These are phyloP conservation scores for Myxozyma sirexii DNA, from an alignment of 805 yeast genomes.

Conservation along the genomic window DNA sequence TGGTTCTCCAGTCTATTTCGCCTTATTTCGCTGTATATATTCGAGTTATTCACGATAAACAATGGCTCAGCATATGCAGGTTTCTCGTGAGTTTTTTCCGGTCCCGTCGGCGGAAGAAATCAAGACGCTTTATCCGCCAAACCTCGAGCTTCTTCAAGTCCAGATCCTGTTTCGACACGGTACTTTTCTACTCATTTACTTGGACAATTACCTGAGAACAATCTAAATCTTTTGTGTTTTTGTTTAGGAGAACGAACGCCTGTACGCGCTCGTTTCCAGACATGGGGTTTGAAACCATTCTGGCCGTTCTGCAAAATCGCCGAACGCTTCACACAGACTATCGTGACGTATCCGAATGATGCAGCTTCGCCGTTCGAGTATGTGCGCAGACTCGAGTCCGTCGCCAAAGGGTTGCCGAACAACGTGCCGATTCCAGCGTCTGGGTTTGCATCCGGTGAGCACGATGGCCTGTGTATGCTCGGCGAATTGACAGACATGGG, in stretches of 20 bases:
- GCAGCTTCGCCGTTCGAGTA: slow-evolving; percentile 27
- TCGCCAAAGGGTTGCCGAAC: slow-evolving; percentile 25
- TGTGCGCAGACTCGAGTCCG: slow-evolving; percentile 29
- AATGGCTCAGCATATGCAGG: slow-evolving; percentile 16
- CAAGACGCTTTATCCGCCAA: slow-evolving; percentile 26
- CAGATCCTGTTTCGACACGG: slow-evolving; percentile 33
- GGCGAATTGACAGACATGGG: slow-evolving; percentile 35
- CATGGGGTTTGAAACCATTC: slow-evolving; percentile 33
- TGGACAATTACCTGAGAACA: not conserved
- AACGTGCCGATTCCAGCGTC: slow-evolving; percentile 31
- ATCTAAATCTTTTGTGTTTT: not conserved
- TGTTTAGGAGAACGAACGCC: slow-evolving; percentile 33
- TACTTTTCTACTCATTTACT: not conserved
- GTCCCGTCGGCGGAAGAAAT: slow-evolving; percentile 26
- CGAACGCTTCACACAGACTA: slow-evolving; percentile 24
- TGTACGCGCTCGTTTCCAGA: slow-evolving; percentile 33
- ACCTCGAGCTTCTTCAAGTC: slow-evolving; percentile 28
- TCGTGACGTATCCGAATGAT: slow-evolving; percentile 27
- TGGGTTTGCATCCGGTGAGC: slow-evolving; percentile 18
- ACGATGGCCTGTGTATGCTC: slow-evolving; percentile 27
- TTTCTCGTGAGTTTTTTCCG: slow-evolving; percentile 20
- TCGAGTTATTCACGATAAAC: too few relatives aligned
- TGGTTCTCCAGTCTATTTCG: not conserved
- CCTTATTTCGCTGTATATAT: too few relatives aligned
- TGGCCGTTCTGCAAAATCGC: slow-evolving; percentile 34